These are phyloP conservation scores for Kwoniella dejecticola DNA, from an alignment of 768 basidiomycete genomes.

Conservation along the genomic window DNA sequence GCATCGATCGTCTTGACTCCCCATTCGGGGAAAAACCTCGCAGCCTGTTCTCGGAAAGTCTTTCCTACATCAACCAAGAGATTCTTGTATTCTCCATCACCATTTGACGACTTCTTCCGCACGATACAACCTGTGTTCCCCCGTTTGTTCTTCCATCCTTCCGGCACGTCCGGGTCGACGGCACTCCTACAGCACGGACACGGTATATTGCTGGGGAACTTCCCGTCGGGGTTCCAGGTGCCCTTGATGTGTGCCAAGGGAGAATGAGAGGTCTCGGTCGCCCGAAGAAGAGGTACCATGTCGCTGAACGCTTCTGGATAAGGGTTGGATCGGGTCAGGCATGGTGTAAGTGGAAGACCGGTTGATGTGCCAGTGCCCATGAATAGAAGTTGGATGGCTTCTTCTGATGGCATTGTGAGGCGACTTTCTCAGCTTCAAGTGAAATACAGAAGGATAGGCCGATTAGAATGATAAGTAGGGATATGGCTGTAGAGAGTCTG, in stretches of 20 bases:
- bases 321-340: conserved; percentile 65
- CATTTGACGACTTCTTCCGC: conserved; percentile 59
- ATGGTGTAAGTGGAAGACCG: conserved; percentile 66
- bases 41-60: conserved; percentile 63
- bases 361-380: conserved; percentile 81
- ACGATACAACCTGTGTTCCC: conserved; percentile 79
- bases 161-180: conserved; percentile 57
- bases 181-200: conserved; percentile 61
- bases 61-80: conserved; percentile 84
- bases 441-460: no score
- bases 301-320: conserved; percentile 30
- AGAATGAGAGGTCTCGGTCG: conserved; percentile 65
- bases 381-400: conserved; percentile 67
- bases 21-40: conserved; percentile 65
- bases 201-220: conserved; percentile 43
- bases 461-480: no score
- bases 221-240: conserved; percentile 31
- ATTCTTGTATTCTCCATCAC: conserved; percentile 68
- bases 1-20: conserved; percentile 71
- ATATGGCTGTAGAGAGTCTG: no score
- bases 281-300: conserved; percentile 55
- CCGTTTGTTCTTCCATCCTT: conserved; percentile 78
- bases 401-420: conserved; percentile 10
- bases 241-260: conserved; percentile 26
- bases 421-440: background rate